Evolutionary conservation across 2,329 filamentous ascomycete species (phyloP).

Genomic region (Hypoxylon sp.): DNA sequence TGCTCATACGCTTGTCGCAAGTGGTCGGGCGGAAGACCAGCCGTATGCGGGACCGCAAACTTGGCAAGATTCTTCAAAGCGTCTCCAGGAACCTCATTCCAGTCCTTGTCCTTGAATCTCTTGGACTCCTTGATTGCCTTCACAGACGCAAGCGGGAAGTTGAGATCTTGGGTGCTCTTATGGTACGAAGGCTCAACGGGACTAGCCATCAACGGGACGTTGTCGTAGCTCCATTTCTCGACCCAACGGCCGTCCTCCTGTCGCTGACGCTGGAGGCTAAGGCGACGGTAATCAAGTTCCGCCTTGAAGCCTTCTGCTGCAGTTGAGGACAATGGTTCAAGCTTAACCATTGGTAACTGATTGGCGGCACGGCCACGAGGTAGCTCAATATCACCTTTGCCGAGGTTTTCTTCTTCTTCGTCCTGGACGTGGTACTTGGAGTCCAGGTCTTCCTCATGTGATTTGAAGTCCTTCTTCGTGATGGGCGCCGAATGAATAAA

Average conservation of each 20-base stretch:
- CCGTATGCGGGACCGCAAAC: conserved; percentile 47
- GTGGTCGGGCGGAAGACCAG: conserved; percentile 43
- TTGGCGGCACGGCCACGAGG: background rate
- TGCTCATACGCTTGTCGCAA: conserved; percentile 44
- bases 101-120: conserved; percentile 38
- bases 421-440: background rate
- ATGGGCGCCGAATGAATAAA: conserved; percentile 53
- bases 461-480: conserved; percentile 46
- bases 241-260: background rate
- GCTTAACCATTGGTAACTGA: conserved; percentile 25
- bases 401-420: background rate
- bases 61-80: conserved; percentile 36
- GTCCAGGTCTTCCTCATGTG: conserved; percentile 1
- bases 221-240: background rate
- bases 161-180: background rate
- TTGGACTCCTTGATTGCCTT: conserved; percentile 41
- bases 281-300: conserved; percentile 35
- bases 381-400: background rate
- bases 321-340: conserved; percentile 40
- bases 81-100: conserved; percentile 32
- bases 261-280: background rate
- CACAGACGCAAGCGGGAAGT: conserved; percentile 48
- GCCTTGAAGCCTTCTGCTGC: conserved; percentile 39
- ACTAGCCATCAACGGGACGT: conserved; percentile 8
- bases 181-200: conserved; percentile 1